Evolutionary conservation across 768 basidiomycete genomes (phyloP), one percentile per base, ranked within the genome.

Genomic region (Phlebiopsis flavidoalba): DNA sequence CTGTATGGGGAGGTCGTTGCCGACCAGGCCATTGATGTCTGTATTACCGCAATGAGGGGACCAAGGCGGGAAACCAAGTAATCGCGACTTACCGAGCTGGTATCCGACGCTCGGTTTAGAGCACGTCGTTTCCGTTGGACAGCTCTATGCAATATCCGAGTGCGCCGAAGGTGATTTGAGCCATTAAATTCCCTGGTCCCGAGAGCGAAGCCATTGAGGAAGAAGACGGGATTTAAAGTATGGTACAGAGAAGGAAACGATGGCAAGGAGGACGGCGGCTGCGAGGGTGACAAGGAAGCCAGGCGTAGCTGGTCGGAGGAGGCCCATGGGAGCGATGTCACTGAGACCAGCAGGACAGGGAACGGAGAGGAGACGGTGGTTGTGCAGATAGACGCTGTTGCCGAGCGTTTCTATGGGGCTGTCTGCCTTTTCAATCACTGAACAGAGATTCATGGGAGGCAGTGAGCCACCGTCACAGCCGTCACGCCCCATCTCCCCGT

Each of bases 181-280:
- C 89, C 93, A 53, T 73, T 78, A 50, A n/a, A 76, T 53, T 22
- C 79, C 78, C 36, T 76, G 68, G 19, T 73, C 73, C n/a, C 1
- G 77, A 63, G 48, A 93, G 77, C 24, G 75, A 79, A 0, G 92
- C 93, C 70, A n/a, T 88, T 85, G 69, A 98, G 86, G 75, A 98
- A 96, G 77, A 82, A 95, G 47, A 98, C 76, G 1, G n/a, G 88
- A 87, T 73, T 93, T 96, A 80, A 97, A 79, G 70, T 86, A 84
- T 0, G 96, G 97, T 8, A 94, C 92, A 58, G 88, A 91, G 76
- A 98, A 96, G 46, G 90, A 87, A 22, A 95, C 95, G 49, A 96
- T 74, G 15, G 88, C 89, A 59, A 98, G 83, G 48, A 96, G 79
- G 60, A 81, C 73, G 7, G 93, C 87, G 0, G 94, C 92, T n/a